Conservation (phyloP, 2,329 filamentous ascomycete genomes). For the Leptographium lundbergii region DNA sequence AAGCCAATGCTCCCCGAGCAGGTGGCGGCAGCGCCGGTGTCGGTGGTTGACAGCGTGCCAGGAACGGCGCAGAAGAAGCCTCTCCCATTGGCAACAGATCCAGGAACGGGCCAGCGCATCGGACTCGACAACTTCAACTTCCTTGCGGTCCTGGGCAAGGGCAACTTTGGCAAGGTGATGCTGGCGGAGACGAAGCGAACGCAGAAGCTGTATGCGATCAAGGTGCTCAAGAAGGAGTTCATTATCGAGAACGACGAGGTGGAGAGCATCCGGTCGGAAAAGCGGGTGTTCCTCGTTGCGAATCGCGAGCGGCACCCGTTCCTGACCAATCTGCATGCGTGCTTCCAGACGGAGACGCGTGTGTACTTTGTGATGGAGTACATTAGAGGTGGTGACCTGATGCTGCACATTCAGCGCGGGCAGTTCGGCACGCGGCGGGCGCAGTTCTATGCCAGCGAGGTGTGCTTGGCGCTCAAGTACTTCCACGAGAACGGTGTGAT, state of each 20-base stretch:
- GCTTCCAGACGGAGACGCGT: constrained; percentile 96
- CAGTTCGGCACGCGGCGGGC: constrained; percentile 93
- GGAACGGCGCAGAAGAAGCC: constrained; percentile 33
- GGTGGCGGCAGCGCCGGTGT: constrained; percentile 21
- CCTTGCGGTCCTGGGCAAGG: constrained; percentile 92
- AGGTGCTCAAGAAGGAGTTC: constrained; percentile 98
- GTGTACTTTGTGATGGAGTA: constrained; percentile 99
- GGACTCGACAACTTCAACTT: constrained; percentile 99
- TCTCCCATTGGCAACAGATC: constrained; percentile 56
- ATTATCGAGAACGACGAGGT: constrained; percentile 99
- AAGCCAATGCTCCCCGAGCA: constrained; percentile 29
- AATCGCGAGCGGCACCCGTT: constrained; percentile 97
- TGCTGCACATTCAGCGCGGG: constrained; percentile 96
- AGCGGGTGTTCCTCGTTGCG: constrained; percentile 90
- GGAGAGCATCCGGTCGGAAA: constrained; percentile 93
- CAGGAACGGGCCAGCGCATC: constrained; percentile 70
- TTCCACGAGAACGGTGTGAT: constrained; percentile 99
- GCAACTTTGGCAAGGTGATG: constrained; percentile 99
- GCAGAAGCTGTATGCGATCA: constrained; percentile 91
- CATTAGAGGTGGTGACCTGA: constrained; percentile 93
- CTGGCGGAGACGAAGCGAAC: constrained; percentile 90
- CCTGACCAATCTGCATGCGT: constrained; percentile 86
- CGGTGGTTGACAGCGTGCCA: constrained; percentile 19
- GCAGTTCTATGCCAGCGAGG: constrained; percentile 97
- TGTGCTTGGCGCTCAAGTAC: constrained; percentile 93